Evolutionary conservation across 768 basidiomycete genomes (phyloP).

Genomic region (Boletus fagicola): DNA sequence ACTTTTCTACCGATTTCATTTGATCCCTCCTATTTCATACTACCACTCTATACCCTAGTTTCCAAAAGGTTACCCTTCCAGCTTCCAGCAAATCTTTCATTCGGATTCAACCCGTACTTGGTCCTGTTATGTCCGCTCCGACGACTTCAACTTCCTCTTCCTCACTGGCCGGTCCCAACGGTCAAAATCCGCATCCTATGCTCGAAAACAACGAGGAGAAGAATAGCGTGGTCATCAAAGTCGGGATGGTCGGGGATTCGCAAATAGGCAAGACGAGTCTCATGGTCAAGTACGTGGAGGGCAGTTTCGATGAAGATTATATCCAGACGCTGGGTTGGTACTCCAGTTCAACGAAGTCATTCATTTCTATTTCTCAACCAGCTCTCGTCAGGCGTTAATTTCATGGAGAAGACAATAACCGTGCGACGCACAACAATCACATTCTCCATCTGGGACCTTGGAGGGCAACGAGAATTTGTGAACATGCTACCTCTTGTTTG

Average conservation of each 20-base stretch:
- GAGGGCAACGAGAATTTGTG: slow-evolving; percentile 97
- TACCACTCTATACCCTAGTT: slow-evolving; percentile 28
- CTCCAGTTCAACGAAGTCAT: background rate
- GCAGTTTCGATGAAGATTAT: slow-evolving; percentile 98
- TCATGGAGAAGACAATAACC: slow-evolving; percentile 99
- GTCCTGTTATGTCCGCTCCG: slow-evolving; percentile 46
- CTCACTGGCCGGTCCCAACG: slow-evolving; percentile 48
- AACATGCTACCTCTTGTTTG: slow-evolving; percentile 98
- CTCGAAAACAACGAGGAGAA: slow-evolving; percentile 69
- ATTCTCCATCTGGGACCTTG: slow-evolving; percentile 99
- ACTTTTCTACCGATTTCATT: slow-evolving; percentile 34
- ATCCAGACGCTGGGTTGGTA: slow-evolving; percentile 95
- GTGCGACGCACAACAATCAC: slow-evolving; percentile 98
- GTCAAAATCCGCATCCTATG: slow-evolving; percentile 48
- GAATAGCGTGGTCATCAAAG: slow-evolving; percentile 94
- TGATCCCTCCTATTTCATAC: slow-evolving; percentile 25
- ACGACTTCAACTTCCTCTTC: slow-evolving; percentile 46
- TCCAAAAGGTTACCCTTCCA: slow-evolving; percentile 19
- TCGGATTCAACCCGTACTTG: slow-evolving; percentile 18
- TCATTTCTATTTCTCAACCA: slow-evolving; percentile 14
- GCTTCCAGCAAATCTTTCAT: slow-evolving; percentile 18
- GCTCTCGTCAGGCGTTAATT: slow-evolving; percentile 75
- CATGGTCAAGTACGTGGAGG: slow-evolving; percentile 99
- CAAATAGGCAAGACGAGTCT: slow-evolving; percentile 99
- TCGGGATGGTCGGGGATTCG: slow-evolving; percentile 99